These are phyloP conservation scores for Myxozyma sirexii DNA, from an alignment of 805 yeast species.

Conservation along the genomic window DNA sequence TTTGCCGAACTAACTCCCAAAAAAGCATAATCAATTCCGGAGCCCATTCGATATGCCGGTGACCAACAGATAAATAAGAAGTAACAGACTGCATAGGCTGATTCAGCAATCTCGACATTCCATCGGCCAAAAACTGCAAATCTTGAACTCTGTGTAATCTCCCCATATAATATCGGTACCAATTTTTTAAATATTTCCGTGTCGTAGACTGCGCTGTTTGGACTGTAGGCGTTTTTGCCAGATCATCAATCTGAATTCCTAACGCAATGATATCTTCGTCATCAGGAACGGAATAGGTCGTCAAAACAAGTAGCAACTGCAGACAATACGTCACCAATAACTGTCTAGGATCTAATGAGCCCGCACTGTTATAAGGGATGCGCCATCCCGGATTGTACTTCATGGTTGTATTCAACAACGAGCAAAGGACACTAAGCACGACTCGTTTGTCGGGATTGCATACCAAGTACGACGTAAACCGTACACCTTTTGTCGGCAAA, in stretches of 20 bases:
- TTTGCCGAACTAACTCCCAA: constrained; percentile 80
- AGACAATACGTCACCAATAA: constrained; percentile 53
- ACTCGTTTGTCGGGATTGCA: constrained; percentile 52
- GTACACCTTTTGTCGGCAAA: constrained; percentile 57
- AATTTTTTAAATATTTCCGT: constrained; percentile 34
- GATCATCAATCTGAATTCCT: constrained; percentile 8
- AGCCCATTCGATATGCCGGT: constrained; percentile 47
- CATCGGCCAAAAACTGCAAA: constrained; percentile 42
- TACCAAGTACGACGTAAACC: constrained; percentile 61
- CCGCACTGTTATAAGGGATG: constrained; percentile 41
- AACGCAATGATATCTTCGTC: constrained; percentile 19
- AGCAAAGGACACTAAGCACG: constrained; percentile 59
- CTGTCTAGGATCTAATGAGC: constrained; percentile 38
- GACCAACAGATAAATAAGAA: constrained; percentile 40
- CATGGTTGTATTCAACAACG: constrained; percentile 64
- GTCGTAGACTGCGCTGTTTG: constrained; percentile 3
- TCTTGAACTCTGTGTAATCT: constrained; percentile 43
- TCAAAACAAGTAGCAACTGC: constrained; percentile 63
- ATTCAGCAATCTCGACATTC: constrained; percentile 41
- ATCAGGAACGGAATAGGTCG: constrained; percentile 64
- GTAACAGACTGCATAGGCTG: constrained; percentile 46
- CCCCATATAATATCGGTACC: constrained; percentile 41
- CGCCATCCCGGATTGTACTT: constrained; percentile 44
- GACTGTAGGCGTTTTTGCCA: constrained; percentile 5
- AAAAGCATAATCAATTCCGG: constrained; percentile 62